A percentile compares a stretch with the other conserved stretches of the same genome.
Conservation (phyloP, 2,329 filamentous ascomycete genomes). For the Cytospora paraplurivora region DNA sequence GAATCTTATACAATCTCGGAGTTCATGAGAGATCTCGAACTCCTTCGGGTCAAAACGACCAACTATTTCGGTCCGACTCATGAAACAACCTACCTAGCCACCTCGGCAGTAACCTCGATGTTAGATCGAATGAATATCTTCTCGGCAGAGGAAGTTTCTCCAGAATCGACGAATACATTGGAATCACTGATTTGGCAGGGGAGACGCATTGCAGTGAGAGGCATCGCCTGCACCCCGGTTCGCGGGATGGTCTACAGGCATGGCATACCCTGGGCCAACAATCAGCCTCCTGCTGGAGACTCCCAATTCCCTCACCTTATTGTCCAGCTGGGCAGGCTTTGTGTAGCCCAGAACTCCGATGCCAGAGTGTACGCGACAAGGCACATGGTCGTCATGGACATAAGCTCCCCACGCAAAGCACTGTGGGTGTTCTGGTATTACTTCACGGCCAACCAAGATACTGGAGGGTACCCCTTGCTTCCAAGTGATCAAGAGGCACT, state of each 20-base stretch:
- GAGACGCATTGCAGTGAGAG: too few species aligned
- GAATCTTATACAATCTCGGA: neutral
- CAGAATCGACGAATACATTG: too few species aligned
- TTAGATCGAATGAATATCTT: neutral
- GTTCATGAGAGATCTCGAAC: constrained; percentile 6
- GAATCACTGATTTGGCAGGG: too few species aligned
- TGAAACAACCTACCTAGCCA: neutral
- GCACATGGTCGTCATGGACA: constrained; percentile 10
- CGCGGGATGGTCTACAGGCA: neutral
- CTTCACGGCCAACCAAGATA: neutral
- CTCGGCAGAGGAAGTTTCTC: neutral
- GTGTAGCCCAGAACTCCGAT: neutral
- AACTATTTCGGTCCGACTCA: neutral
- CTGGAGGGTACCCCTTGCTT: neutral
- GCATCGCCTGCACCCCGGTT: neutral
- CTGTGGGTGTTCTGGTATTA: constrained; percentile 5
- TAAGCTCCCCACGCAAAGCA: neutral
- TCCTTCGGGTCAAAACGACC: constrained; percentile 7
- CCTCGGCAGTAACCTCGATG: neutral
- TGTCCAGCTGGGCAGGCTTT: constrained; percentile 18
- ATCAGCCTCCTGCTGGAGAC: neutral
- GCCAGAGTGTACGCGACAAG: neutral
- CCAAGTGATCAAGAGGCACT: neutral
- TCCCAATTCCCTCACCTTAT: neutral
- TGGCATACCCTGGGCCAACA: neutral